Conservation (phyloP, 164 flowering plant genomes). For the Litsea cubeba region DNA sequence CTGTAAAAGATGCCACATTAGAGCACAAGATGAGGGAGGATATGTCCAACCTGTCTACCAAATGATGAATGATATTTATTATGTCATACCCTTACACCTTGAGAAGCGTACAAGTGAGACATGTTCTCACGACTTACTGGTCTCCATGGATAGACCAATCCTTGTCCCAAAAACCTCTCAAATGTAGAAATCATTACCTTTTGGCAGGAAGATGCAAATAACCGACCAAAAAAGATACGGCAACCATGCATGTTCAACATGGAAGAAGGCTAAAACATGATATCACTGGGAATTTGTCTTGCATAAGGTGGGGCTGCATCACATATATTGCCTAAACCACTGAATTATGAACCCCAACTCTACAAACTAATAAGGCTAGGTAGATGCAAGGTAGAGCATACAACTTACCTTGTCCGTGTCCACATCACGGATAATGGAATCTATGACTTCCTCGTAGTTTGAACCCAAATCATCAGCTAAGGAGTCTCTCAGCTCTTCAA, state of each 20-base stretch:
- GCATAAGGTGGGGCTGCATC: not conserved
- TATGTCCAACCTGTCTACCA: not conserved
- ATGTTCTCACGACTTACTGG: not conserved
- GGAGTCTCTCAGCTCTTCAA: conserved; percentile 76
- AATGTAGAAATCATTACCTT: too few species aligned
- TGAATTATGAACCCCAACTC: too few species aligned
- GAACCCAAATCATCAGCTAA: conserved; percentile 65
- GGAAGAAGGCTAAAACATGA: not conserved
- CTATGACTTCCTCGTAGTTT: conserved; percentile 69
- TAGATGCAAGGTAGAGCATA: too few species aligned
- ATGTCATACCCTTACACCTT: not conserved
- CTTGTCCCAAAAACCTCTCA: too few species aligned
- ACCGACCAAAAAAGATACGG: not conserved
- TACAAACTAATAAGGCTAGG: too few species aligned
- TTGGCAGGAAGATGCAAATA: not conserved
- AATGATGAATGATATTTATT: not conserved
- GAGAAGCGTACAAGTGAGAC: not conserved
- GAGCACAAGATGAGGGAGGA: not conserved
- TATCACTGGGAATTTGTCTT: too few species aligned
- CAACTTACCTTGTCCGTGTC: conserved; percentile 86
- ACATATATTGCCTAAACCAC: too few species aligned
- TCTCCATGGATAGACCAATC: not conserved
- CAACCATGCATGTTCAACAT: not conserved
- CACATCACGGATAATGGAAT: conserved; percentile 78
- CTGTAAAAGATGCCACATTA: conserved; percentile 28